Percentiles rank a stretch among this genome's conserved stretches.
These are phyloP conservation scores for Talaromyces trachyspermus DNA, from an alignment of 495 filamentous ascomycete genomes.

Conservation along the genomic window DNA sequence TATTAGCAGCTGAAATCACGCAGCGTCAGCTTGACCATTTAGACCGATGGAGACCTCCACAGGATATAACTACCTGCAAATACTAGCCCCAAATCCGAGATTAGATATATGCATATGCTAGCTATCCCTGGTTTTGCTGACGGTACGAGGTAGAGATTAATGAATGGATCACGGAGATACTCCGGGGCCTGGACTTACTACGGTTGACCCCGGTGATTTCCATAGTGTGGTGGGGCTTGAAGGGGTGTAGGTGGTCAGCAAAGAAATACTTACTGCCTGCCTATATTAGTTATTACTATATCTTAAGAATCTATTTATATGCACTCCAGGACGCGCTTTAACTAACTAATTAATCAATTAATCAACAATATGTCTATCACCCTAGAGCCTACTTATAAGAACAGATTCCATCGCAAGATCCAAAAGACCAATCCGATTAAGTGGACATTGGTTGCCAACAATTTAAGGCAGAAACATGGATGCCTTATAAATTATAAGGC, in stretches of 20 bases:
- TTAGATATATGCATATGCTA: neutral
- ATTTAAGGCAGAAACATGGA: neutral
- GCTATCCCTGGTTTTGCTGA: neutral
- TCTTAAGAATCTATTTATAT: slow-evolving; percentile 1
- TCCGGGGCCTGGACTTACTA: neutral
- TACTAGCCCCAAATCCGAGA: slow-evolving; percentile 1
- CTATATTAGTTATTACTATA: slow-evolving; percentile 1
- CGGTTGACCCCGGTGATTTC: neutral
- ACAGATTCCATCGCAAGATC: neutral
- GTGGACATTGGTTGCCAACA: neutral
- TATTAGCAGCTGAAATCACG: neutral
- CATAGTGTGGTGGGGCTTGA: neutral
- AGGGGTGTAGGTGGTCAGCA: neutral
- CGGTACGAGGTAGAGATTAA: neutral
- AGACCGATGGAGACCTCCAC: neutral
- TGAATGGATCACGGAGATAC: neutral
- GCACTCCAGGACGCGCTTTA: no score
- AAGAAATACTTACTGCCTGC: slow-evolving; percentile 1
- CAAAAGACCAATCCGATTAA: neutral
- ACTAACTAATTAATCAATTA: no score
- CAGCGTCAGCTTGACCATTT: neutral
- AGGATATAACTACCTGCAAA: slow-evolving; percentile 1
- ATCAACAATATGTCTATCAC: neutral
- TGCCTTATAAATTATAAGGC: neutral
- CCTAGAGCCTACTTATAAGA: neutral